Percentiles rank a stretch among this genome's conserved stretches.
phyloP scores from a whole-genome alignment of 805 yeast genomes.

The Saturnispora mendoncae region DNA sequence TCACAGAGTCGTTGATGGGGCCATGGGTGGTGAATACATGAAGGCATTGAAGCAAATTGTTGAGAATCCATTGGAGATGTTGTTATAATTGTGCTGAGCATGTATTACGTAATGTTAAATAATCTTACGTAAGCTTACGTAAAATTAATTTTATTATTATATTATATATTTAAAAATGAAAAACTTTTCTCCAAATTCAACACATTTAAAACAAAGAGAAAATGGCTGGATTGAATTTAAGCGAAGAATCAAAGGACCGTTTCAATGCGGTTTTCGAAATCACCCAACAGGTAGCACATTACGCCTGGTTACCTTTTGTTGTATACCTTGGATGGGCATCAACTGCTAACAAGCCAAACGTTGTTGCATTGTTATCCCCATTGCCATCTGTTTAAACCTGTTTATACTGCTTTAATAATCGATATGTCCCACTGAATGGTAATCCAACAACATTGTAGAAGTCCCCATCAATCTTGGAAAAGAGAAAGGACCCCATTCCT shows the following conservation, averaged over 20 bases:
- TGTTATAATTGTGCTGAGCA: conserved; percentile 49
- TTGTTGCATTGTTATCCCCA: conserved; percentile 70
- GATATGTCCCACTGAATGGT: conserved; percentile 43
- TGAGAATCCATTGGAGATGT: conserved; percentile 93
- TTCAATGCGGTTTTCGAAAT: conserved; percentile 72
- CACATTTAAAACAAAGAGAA: conserved; percentile 1
- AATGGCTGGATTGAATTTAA: conserved; percentile 34
- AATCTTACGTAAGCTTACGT: no score
- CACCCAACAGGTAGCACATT: conserved; percentile 83
- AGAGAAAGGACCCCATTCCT: conserved; percentile 57
- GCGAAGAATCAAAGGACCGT: conserved; percentile 65
- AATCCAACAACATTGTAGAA: conserved; percentile 81
- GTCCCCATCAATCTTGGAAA: conserved; percentile 65
- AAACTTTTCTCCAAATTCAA: no score
- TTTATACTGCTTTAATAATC: conserved; percentile 2
- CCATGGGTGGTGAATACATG: conserved; percentile 95
- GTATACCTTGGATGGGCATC: conserved; percentile 84
- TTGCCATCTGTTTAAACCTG: conserved; percentile 56
- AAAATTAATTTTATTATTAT: no score
- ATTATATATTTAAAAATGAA: no score
- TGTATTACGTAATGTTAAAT: no score
- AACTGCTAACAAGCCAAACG: conserved; percentile 74
- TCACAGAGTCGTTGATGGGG: conserved; percentile 96
- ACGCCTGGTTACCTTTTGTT: conserved; percentile 95
- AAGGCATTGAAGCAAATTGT: conserved; percentile 82